These are phyloP conservation scores for Naegleria gruberi DNA, from an alignment of 208 protist species.

Conservation along the genomic window DNA sequence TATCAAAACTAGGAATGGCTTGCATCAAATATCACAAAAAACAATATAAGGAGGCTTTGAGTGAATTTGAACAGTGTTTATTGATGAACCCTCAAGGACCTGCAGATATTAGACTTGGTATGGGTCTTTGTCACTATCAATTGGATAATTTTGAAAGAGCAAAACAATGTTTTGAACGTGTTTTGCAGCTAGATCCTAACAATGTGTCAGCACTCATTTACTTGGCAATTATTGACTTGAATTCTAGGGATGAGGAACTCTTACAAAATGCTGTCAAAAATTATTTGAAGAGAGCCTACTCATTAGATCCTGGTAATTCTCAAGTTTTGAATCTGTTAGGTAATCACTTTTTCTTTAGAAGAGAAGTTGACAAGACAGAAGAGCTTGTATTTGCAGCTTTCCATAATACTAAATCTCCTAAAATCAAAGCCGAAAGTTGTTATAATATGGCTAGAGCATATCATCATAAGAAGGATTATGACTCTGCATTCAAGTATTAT, in stretches of 20 bases:
- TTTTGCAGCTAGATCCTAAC: conserved; percentile 37
- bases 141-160: conserved; percentile 10
- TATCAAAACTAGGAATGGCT: conserved; percentile 10
- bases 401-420: conserved; percentile 27
- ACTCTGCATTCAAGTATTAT: conserved; percentile 30
- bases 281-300: conserved; percentile 29
- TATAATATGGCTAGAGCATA: conserved; percentile 37
- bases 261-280: neutral
- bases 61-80: conserved; percentile 9
- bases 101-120: conserved; percentile 15
- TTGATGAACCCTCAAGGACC: neutral
- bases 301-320: conserved; percentile 37
- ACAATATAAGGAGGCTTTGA: conserved; percentile 3
- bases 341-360: conserved; percentile 46
- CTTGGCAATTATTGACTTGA: conserved; percentile 39
- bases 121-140: conserved; percentile 29
- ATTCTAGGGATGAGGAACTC: conserved; percentile 21
- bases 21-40: neutral
- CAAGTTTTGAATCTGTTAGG: conserved; percentile 45
- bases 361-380: conserved; percentile 8
- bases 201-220: conserved; percentile 42
- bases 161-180: conserved; percentile 29
- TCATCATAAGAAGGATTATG: conserved; percentile 35
- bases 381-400: conserved; percentile 27
- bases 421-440: conserved; percentile 42